phyloP scores from a whole-genome alignment of 2,329 filamentous ascomycete species.

The Paraphaeosphaeria minitans region DNA sequence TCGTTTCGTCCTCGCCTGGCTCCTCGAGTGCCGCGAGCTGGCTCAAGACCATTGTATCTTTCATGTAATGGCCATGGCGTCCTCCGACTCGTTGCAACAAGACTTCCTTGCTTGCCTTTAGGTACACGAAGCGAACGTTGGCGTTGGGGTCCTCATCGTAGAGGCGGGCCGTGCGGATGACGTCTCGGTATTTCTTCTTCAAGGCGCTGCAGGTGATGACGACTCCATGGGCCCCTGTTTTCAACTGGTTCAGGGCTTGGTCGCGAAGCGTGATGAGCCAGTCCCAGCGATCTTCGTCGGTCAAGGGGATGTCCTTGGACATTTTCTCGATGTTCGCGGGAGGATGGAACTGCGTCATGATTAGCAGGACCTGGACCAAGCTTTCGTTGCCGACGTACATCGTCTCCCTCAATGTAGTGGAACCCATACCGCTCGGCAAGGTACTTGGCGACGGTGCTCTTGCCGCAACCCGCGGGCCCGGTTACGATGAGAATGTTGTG shows the following conservation, averaged over 20 bases:
- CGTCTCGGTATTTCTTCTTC: slow-evolving; percentile 94
- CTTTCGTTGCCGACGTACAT: slow-evolving; percentile 41
- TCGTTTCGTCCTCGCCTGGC: slow-evolving; percentile 69
- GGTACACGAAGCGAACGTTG: slow-evolving; percentile 85
- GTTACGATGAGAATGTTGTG: slow-evolving; percentile 59
- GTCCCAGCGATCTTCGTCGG: slow-evolving; percentile 95
- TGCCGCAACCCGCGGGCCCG: slow-evolving; percentile 60
- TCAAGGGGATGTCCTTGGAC: slow-evolving; percentile 80
- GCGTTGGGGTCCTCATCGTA: slow-evolving; percentile 53
- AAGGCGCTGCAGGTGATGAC: slow-evolving; percentile 95
- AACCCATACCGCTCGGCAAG: slow-evolving; percentile 51
- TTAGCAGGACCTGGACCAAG: slow-evolving; percentile 14
- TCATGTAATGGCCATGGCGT: slow-evolving; percentile 91
- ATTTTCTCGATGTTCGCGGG: slow-evolving; percentile 75
- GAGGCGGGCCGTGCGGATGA: slow-evolving; percentile 56
- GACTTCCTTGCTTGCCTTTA: slow-evolving; percentile 76
- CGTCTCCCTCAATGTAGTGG: slow-evolving; percentile 59
- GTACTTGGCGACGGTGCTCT: slow-evolving; percentile 57
- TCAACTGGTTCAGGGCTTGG: slow-evolving; percentile 47
- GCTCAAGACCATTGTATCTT: slow-evolving; percentile 90
- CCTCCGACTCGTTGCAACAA: slow-evolving; percentile 75
- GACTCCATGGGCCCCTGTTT: slow-evolving; percentile 61
- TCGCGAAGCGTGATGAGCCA: slow-evolving; percentile 71
- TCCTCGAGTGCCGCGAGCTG: slow-evolving; percentile 89
- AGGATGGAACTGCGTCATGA: slow-evolving; percentile 53